phyloP scores from a whole-genome alignment of 192 early-diverging fungal genomes.

The Entomortierella parvispora region DNA sequence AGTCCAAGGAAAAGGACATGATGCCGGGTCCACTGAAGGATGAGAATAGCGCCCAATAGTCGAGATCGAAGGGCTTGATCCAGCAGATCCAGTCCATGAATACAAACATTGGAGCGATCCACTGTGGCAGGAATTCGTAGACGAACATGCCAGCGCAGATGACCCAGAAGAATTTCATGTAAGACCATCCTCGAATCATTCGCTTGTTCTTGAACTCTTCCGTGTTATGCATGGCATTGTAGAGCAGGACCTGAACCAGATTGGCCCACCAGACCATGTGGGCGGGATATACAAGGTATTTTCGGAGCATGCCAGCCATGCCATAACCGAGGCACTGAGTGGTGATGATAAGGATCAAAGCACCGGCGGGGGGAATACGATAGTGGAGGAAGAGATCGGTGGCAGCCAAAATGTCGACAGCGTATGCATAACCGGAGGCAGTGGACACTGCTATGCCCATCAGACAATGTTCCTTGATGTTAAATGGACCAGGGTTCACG shows the following conservation, averaged over 20 bases:
- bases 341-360: conserved; percentile 62
- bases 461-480: conserved; percentile 74
- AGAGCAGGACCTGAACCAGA: conserved; percentile 64
- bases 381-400: conserved; percentile 26
- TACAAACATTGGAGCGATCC: conserved; percentile 26
- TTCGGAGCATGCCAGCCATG: conserved; percentile 82
- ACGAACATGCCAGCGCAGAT: conserved; percentile 51
- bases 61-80: conserved; percentile 27
- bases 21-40: conserved; percentile 68
- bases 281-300: conserved; percentile 80
- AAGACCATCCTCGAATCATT: conserved; percentile 26
- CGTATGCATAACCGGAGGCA: conserved; percentile 60
- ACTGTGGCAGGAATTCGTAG: conserved; percentile 58
- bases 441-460: conserved; percentile 65
- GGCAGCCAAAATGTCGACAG: conserved; percentile 41
- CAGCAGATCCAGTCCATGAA: conserved; percentile 47
- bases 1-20: conserved; percentile 77
- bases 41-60: conserved; percentile 33
- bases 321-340: conserved; percentile 68
- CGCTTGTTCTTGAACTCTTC: conserved; percentile 25
- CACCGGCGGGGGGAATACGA: conserved; percentile 16
- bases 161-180: conserved; percentile 54
- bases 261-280: conserved; percentile 89
- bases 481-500: conserved; percentile 59
- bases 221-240: conserved; percentile 55